Base-by-base conservation (phyloP, 441 rosid genomes). In the Oxalis stricta region DNA sequence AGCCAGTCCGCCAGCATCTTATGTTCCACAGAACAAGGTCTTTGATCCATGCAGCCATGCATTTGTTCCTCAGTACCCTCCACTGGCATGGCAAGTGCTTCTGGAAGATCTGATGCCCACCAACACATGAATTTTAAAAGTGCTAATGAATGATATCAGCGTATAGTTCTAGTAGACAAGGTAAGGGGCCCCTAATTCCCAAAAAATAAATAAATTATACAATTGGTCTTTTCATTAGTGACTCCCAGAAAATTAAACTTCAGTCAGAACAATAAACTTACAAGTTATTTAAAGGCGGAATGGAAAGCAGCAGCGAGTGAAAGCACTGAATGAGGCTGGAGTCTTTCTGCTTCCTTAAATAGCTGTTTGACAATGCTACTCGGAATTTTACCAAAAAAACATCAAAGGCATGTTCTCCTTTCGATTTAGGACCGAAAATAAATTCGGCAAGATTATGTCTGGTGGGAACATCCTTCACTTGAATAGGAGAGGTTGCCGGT, bases 291-390 rank as follows among this genome's bases (percentile, higher is more conserved):
- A 71, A 47, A 49, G 88, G 75, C 10, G 88, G 82, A 40, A 84
- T 58, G 35, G n/a, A 84, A 23, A 13, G 77, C 63, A 58, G 72
- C 69, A 63, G 86, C 88, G 41, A 84, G 65, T 1, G 88, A 79
- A 54, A 84, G 63, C 26, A 77, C 46, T 7, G 86, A 75, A 58
- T 56, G 57, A 4, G 76, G 66, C 35, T 72, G 79, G 21, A 76
- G 63, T 44, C 59, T 63, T 65, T 71, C 82, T 23, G 69, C 77
- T 73, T 82, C 84, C 63, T 74, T 64, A 39, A 59, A 33, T 22
- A 82, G 58, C 24, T 55, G 60, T 52, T 49, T 79, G 63, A 69
- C 43, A 33, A 69, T 35, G 19, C 62, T 69, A 53, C 72, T 71
- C 2, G 82, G 60, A 29, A 79, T 58, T 53, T 58, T 73, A 11